Percentiles rank a stretch among this genome's conserved stretches.
These are phyloP conservation scores for Lathyrus aphaca DNA, from an alignment of 306 rosid genomes.

Conservation along the genomic window DNA sequence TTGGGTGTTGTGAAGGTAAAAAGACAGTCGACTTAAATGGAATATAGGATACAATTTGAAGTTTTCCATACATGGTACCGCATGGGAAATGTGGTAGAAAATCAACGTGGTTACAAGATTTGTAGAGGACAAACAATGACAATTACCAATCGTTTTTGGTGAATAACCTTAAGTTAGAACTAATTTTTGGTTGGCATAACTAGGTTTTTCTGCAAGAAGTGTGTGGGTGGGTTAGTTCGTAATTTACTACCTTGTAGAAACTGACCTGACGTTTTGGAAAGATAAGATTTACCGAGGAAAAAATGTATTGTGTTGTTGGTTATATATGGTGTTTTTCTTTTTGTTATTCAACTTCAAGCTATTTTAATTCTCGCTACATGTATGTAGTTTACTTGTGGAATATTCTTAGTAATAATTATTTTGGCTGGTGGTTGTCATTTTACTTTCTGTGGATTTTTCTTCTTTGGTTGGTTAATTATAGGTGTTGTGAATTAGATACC, in stretches of 20 bases:
- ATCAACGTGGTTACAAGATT: slow-evolving; percentile 28
- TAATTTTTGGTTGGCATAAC: slow-evolving; percentile 12
- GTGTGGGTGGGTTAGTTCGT: slow-evolving; percentile 41
- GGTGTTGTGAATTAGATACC: no score
- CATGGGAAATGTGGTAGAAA: slow-evolving; percentile 19
- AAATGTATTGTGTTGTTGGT: slow-evolving; percentile 36
- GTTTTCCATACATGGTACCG: slow-evolving; percentile 26
- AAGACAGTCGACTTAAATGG: slow-evolving; percentile 39
- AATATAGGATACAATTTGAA: slow-evolving; percentile 36
- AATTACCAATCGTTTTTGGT: slow-evolving; percentile 26
- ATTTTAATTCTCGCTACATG: slow-evolving; percentile 29
- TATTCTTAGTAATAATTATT: slow-evolving; percentile 34
- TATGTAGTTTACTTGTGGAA: slow-evolving; percentile 36
- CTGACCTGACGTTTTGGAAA: slow-evolving; percentile 39
- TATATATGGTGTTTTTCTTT: slow-evolving; percentile 41
- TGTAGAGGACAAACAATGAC: slow-evolving; percentile 39
- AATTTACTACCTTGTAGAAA: slow-evolving; percentile 30
- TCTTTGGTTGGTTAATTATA: slow-evolving; percentile 37
- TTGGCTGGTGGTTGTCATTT: slow-evolving; percentile 41
- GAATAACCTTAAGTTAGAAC: slow-evolving; percentile 38
- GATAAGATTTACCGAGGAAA: slow-evolving; percentile 35
- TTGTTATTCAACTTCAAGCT: slow-evolving; percentile 39
- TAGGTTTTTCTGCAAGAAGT: slow-evolving; percentile 39
- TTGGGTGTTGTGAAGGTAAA: slow-evolving; percentile 44
- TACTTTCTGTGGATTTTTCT: slow-evolving; percentile 36